These are phyloP conservation scores for Xylaria digitata DNA, from an alignment of 2,329 filamentous ascomycete genomes.

Conservation along the genomic window DNA sequence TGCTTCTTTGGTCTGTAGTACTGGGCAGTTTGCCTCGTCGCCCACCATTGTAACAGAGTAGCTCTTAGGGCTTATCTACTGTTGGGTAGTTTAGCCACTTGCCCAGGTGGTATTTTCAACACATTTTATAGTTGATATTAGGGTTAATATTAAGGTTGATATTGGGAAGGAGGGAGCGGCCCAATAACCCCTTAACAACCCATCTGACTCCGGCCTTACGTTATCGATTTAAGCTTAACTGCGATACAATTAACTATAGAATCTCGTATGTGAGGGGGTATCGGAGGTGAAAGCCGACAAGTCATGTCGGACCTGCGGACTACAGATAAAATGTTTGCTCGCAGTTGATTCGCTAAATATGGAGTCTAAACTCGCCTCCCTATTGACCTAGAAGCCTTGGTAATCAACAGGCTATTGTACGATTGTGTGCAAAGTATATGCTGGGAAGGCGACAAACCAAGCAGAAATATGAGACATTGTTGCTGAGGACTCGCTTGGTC, in stretches of 20 bases:
- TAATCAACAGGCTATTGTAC: background rate
- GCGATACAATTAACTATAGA: slow-evolving; percentile 1
- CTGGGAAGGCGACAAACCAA: background rate
- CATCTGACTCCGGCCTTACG: background rate
- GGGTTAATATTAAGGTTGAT: background rate
- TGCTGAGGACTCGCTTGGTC: background rate
- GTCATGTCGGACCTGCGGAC: slow-evolving; percentile 3
- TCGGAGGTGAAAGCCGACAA: background rate
- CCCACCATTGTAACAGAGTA: too few relatives aligned
- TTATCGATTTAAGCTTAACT: background rate
- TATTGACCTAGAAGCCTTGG: background rate
- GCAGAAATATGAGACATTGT: slow-evolving; percentile 11
- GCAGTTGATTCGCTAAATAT: background rate
- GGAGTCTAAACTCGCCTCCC: background rate
- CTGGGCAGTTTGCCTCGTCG: too few relatives aligned
- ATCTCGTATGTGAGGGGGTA: background rate
- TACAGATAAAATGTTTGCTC: background rate
- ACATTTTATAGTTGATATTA: background rate
- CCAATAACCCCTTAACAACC: background rate
- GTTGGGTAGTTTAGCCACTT: too few relatives aligned
- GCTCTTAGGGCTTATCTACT: too few relatives aligned
- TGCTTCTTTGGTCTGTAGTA: too few relatives aligned
- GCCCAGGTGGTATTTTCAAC: too few relatives aligned
- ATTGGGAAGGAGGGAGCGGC: slow-evolving; percentile 7
- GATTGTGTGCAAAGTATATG: background rate